Base-by-base conservation (phyloP, 2,329 filamentous ascomycete genomes). In the Arthrinium puccinioides region DNA sequence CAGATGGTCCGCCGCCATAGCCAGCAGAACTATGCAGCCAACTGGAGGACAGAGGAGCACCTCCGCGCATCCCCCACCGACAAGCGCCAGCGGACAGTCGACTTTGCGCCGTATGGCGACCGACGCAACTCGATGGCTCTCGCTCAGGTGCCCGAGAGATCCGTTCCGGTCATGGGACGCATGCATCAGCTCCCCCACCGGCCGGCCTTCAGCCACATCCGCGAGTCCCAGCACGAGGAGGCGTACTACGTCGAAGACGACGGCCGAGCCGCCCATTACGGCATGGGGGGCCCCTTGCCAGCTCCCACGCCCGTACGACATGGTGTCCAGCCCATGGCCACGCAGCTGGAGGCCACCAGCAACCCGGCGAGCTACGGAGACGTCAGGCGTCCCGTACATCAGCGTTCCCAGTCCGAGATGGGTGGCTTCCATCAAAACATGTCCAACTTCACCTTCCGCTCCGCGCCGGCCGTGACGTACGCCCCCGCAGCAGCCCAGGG, bases 191-290 rank as follows among this genome's bases (percentile, higher is more conserved):
- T 59, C 1, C 41, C 57, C 5, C 55, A 58, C 37, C 57, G 55
- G 6, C 53, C 54, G 4, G 51, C 49, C 13, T 61, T 60, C 36
- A 46, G 46, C 6, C 50, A 56, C 27, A 61, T 59, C 37, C 58
- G 55, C 23, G 60, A 62, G 45, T 50, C 49, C 32, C 50, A 51
- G 7, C 46, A 49, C 3, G 52, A 58, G 34, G 52, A 56, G 11
- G 43, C 46, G 13, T 55, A 51, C 36, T 55, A 48, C 34, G 42
- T 37, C 18, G 43, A 40, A 4, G 42, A 43, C 6, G 37, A 39
- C 7, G 30, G 34, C 21, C 37, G 39, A 32, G 29, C n/a, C n/a
- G 20, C 40, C 13, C 42, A 48, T 9, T 50, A 50, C 40, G 14
- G 38, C n/a, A 45, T 44, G 16, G 44, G 40, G 1, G 38, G 41